Percentiles rank a stretch among this genome's conserved stretches.
These are phyloP conservation scores for Diaporthe sp. DNA, from an alignment of 2,329 filamentous ascomycete species.

Conservation along the genomic window DNA sequence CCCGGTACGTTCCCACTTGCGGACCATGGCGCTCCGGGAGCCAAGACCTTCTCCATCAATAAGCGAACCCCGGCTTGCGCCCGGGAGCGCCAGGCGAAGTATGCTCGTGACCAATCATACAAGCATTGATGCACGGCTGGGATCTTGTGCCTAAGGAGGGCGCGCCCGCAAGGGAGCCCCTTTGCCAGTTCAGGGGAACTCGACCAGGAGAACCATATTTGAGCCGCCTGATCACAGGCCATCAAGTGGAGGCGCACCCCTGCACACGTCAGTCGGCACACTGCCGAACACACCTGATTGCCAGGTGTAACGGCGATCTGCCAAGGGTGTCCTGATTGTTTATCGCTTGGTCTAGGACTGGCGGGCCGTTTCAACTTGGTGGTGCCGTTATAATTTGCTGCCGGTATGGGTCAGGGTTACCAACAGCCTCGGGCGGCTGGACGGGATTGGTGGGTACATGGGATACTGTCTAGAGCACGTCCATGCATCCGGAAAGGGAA, in stretches of 20 bases:
- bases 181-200: background rate
- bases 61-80: background rate
- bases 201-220: slow-evolving; percentile 15
- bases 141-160: background rate
- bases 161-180: background rate
- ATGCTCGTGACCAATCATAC: slow-evolving; percentile 4
- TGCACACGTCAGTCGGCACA: slow-evolving; percentile 23
- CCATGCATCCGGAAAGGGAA: slow-evolving; percentile 13
- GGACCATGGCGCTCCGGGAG: slow-evolving; percentile 26
- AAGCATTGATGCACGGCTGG: slow-evolving; percentile 27
- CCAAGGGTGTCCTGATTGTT: slow-evolving; percentile 7
- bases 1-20: slow-evolving; percentile 3
- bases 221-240: background rate
- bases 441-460: slow-evolving; percentile 7
- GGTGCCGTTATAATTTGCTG: background rate
- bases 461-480: background rate
- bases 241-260: background rate
- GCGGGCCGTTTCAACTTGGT: slow-evolving; percentile 30
- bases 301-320: background rate
- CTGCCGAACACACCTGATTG: slow-evolving; percentile 3
- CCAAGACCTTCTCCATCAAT: slow-evolving; percentile 30
- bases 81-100: slow-evolving; percentile 17
- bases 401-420: background rate
- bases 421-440: background rate
- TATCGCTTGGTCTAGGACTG: background rate